Evolutionary conservation across 768 basidiomycete species (phyloP), one percentile per base, ranked within the genome.

Genomic region (Suillus clintonianus): DNA sequence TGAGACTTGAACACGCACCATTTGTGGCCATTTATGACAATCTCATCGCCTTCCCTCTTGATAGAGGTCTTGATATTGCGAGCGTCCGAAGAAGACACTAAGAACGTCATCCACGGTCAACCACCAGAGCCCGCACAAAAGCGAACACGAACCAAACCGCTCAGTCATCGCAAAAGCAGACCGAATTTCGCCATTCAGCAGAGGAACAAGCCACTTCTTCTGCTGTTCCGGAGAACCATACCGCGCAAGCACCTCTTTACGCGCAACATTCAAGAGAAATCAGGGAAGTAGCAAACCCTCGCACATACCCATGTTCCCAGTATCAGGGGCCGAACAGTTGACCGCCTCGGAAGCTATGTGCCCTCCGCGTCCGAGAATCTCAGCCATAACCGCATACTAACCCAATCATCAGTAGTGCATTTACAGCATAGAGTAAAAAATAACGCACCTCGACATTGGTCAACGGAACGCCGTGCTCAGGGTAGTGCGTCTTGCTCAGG

Each of bases 131-230:
- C 51, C 53, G 59, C 32, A 32, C 30, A 22, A 9, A 5, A 68
- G 14, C 11, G 19, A 37, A 30, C 39, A 76, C 82, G 53, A 62
- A 92, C 95, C 89, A 70, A 91, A 89, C 69, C 89, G 88, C 78
- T 99, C 97, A 1, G 97, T 99, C 97, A 99, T 99, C 47, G 95
- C 84, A 72, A 99, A 99, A 8, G 95, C 89, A 19, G 92, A 94
- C 42, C 97, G 89, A 65, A 94, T 98, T 78, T 97, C 89, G 51
- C 97, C 97, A 62, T 94, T 90, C 60, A 99, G 79, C 24, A 99
- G 81, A 22, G 95, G 95, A 30, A 84, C 68, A 8, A 99, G 84
- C 92, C 95, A 99, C 74, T 89, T 87, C 78, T 90, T 83, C 77
- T 98, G 94, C 71, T 99, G 97, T 65, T 87, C 92, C 1, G 88